Conservation (phyloP, 352 stramenopile genomes). For the Phytophthora syringae region DNA sequence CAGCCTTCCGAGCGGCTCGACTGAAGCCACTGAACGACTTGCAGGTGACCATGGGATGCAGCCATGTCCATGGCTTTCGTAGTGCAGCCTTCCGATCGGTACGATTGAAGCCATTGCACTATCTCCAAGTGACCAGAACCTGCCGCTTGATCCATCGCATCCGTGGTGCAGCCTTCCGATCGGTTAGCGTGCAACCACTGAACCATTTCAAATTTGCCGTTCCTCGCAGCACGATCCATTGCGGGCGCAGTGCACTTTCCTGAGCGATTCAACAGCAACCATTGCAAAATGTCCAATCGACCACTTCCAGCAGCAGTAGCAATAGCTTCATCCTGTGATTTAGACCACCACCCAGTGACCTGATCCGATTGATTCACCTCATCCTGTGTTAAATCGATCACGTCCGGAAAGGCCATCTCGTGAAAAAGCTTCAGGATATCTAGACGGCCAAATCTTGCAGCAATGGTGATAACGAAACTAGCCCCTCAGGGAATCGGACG, state of each 20-base stretch:
- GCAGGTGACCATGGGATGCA: not conserved
- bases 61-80: not conserved
- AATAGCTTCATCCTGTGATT: not conserved
- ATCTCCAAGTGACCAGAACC: not conserved
- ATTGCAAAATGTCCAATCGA: not conserved
- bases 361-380: not conserved
- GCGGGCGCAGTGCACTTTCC: not conserved
- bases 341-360: not conserved
- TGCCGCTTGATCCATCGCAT: slow-evolving; percentile 1
- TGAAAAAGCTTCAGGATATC: slow-evolving; percentile 5
- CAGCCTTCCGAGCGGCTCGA: slow-evolving; percentile 3
- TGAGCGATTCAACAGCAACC: not conserved
- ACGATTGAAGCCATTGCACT: slow-evolving; percentile 4
- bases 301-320: not conserved
- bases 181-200: not conserved
- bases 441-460: not conserved
- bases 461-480: not conserved
- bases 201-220: not conserved
- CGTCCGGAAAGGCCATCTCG: not conserved
- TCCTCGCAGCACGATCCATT: not conserved
- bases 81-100: not conserved
- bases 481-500: not conserved
- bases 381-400: not conserved
- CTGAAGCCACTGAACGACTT: slow-evolving; percentile 4
- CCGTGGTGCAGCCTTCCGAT: slow-evolving; percentile 1